phyloP scores from a whole-genome alignment of 768 basidiomycete species.

The Lyophyllum semitale region DNA sequence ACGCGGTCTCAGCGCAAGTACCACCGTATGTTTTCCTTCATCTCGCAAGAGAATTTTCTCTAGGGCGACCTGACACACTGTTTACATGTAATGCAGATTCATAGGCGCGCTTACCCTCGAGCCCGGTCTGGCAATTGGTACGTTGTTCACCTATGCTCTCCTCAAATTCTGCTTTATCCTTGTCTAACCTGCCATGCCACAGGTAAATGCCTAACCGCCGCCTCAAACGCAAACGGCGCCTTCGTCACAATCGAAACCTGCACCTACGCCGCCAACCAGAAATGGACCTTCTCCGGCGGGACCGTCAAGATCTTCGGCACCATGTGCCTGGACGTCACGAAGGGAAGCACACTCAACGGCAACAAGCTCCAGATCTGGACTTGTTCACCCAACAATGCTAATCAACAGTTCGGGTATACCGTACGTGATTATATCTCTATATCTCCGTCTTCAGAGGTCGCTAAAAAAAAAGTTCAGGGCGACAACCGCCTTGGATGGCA shows the following conservation, averaged over 20 bases:
- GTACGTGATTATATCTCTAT: conserved; percentile 20
- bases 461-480: conserved; percentile 12
- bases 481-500: conserved; percentile 48
- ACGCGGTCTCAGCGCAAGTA: conserved; percentile 26
- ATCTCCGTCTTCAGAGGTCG: no score
- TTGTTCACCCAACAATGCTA: conserved; percentile 39
- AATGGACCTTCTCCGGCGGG: conserved; percentile 49
- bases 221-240: conserved; percentile 50
- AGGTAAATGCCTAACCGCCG: conserved; percentile 56
- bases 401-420: conserved; percentile 52
- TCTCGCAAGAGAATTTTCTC: no score
- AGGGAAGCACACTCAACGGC: conserved; percentile 43
- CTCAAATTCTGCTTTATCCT: no score
- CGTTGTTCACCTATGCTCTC: conserved; percentile 8
- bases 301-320: conserved; percentile 43
- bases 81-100: conserved; percentile 29
- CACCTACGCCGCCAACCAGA: conserved; percentile 43
- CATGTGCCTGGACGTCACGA: conserved; percentile 52
- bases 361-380: conserved; percentile 54
- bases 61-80: no score
- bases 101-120: conserved; percentile 44
- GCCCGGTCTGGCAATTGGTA: conserved; percentile 43
- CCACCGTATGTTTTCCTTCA: conserved; percentile 18
- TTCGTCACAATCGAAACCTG: conserved; percentile 48
- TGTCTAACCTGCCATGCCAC: background rate